Evolutionary conservation across 108 stramenopile genomes (phyloP).

Genomic region (Nitzschia sp.): DNA sequence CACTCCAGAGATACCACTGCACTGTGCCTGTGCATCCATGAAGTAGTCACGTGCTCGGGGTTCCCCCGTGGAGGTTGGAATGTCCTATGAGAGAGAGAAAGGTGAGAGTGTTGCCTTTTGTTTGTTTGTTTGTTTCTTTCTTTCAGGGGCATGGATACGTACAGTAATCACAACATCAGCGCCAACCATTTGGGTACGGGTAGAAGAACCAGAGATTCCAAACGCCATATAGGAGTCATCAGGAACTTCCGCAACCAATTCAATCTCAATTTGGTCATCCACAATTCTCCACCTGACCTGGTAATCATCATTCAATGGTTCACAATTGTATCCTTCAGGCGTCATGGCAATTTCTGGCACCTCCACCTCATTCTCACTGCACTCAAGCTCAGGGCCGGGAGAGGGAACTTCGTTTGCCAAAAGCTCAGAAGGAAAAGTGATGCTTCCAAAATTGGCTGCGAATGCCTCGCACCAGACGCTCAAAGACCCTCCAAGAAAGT

Average conservation of each 20-base stretch:
- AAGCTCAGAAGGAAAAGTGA: constrained; percentile 3
- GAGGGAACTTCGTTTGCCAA: constrained; percentile 1
- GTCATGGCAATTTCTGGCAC: constrained; percentile 1
- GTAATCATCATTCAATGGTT: constrained; percentile 24
- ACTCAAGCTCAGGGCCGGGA: constrained; percentile 16
- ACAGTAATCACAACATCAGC: constrained; percentile 22
- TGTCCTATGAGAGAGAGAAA: constrained; percentile 2
- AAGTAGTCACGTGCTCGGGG: constrained; percentile 21
- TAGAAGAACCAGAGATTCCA: constrained; percentile 17
- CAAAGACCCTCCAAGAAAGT: constrained; percentile 25
- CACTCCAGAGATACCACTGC: constrained; percentile 16
- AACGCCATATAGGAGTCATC: constrained; percentile 31
- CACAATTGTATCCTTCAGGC: constrained; percentile 36
- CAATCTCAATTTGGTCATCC: constrained; percentile 12
- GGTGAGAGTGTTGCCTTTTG: no score
- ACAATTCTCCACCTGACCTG: constrained; percentile 33
- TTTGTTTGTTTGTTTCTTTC: neutral
- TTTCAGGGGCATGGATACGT: constrained; percentile 1
- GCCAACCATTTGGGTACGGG: constrained; percentile 25
- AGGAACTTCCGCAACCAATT: constrained; percentile 18
- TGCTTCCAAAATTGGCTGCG: constrained; percentile 24
- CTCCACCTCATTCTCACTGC: neutral
- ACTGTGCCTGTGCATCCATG: constrained; percentile 22
- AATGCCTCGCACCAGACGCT: constrained; percentile 26
- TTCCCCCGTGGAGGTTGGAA: neutral